phyloP scores from a whole-genome alignment of 2,329 filamentous ascomycete species.

The Diplodia corticola region DNA sequence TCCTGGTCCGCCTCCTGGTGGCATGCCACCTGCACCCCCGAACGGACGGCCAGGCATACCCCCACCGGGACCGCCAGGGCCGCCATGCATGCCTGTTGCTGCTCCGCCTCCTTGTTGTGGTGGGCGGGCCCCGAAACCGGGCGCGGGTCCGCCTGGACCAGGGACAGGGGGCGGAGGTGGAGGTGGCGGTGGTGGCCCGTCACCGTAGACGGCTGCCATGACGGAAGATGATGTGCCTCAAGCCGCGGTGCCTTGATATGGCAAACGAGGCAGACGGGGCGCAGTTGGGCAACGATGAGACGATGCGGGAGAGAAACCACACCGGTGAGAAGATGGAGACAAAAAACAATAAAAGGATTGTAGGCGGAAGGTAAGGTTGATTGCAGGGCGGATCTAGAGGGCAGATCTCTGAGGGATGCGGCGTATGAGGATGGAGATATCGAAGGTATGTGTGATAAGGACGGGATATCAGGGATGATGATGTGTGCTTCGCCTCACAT shows the following conservation, averaged over 20 bases:
- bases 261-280: neutral
- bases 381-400: neutral
- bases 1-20: neutral
- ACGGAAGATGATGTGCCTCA: neutral
- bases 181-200: neutral
- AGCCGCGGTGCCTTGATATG: neutral
- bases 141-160: neutral
- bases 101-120: neutral
- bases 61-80: too few species aligned
- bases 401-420: neutral
- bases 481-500: neutral
- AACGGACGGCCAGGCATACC: neutral
- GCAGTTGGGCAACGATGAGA: neutral
- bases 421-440: neutral
- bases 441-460: neutral
- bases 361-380: neutral
- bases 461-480: neutral
- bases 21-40: neutral
- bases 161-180: neutral
- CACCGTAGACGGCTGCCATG: neutral
- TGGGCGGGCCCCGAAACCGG: neutral
- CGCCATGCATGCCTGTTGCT: neutral
- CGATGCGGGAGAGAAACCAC: neutral
- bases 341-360: neutral
- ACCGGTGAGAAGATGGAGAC: neutral